A percentile compares a stretch with the other conserved stretches of the same genome.
phyloP scores from a whole-genome alignment of 2,329 filamentous ascomycete genomes.

The Aspergillus fischeri region DNA sequence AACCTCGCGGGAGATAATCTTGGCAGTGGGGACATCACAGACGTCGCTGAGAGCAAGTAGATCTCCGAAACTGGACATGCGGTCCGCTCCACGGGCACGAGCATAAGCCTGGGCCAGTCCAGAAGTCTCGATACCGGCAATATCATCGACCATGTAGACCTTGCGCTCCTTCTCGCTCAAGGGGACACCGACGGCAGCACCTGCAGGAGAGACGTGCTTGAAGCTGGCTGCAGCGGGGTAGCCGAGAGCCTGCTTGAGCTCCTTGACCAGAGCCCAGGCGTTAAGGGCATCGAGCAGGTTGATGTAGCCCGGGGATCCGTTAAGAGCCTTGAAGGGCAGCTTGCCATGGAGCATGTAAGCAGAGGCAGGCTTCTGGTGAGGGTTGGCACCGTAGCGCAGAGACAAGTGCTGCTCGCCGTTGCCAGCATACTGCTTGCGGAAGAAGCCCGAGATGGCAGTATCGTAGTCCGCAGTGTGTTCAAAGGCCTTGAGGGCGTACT shows the following conservation, averaged over 20 bases:
- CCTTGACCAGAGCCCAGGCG: slow-evolving; percentile 94
- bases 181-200: slow-evolving; percentile 87
- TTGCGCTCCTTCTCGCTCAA: slow-evolving; percentile 85
- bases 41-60: slow-evolving; percentile 88
- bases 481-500: slow-evolving; percentile 94
- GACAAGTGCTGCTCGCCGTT: slow-evolving; percentile 77
- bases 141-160: slow-evolving; percentile 98
- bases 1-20: slow-evolving; percentile 96
- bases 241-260: slow-evolving; percentile 82
- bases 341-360: slow-evolving; percentile 69
- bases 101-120: slow-evolving; percentile 90
- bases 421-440: slow-evolving; percentile 92
- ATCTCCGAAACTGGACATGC: slow-evolving; percentile 98
- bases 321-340: slow-evolving; percentile 91
- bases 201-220: slow-evolving; percentile 97
- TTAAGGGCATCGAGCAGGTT: slow-evolving; percentile 96
- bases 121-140: slow-evolving; percentile 81
- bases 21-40: slow-evolving; percentile 88
- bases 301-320: slow-evolving; percentile 90
- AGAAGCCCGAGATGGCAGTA: slow-evolving; percentile 89
- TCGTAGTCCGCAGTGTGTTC: slow-evolving; percentile 98
- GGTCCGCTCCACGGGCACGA: slow-evolving; percentile 88
- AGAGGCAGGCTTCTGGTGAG: slow-evolving; percentile 94
- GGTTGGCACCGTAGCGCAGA: slow-evolving; percentile 93
- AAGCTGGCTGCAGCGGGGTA: slow-evolving; percentile 93